A percentile compares a stretch with the other conserved stretches of the same genome.
Evolutionary conservation across 2,329 filamentous ascomycete genomes (phyloP).

Genomic region (Alternaria postmessia): DNA sequence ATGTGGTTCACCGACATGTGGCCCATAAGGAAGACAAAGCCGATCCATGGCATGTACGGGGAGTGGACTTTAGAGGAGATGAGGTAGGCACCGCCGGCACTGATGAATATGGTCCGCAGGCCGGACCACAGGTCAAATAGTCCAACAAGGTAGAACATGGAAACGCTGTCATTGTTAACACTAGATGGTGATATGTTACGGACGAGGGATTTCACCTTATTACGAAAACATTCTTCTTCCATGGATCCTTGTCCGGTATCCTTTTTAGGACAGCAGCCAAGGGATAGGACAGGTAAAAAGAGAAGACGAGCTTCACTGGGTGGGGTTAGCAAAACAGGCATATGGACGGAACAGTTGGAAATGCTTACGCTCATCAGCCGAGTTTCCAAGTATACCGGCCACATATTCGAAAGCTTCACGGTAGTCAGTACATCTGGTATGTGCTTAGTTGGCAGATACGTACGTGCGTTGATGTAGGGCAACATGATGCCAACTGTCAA

Average conservation of each 20-base stretch:
- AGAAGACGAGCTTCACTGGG: slow-evolving; percentile 89
- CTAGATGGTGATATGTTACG: background rate
- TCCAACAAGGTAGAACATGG: slow-evolving; percentile 90
- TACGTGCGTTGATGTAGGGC: slow-evolving; percentile 70
- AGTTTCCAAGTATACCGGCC: slow-evolving; percentile 66
- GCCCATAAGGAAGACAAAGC: slow-evolving; percentile 91
- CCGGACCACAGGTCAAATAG: slow-evolving; percentile 93
- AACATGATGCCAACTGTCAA: slow-evolving; percentile 59
- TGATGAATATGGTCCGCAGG: slow-evolving; percentile 78
- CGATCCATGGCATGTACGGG: slow-evolving; percentile 97
- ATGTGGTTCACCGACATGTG: slow-evolving; percentile 95
- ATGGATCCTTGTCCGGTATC: slow-evolving; percentile 83
- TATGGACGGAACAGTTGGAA: background rate
- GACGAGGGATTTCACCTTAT: slow-evolving; percentile 66
- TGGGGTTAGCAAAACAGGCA: slow-evolving; percentile 18
- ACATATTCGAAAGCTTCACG: slow-evolving; percentile 67
- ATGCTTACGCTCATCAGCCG: slow-evolving; percentile 68
- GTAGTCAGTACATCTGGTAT: background rate
- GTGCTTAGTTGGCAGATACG: slow-evolving; percentile 31
- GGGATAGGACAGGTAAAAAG: slow-evolving; percentile 91
- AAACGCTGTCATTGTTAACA: slow-evolving; percentile 62
- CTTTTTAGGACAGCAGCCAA: slow-evolving; percentile 88
- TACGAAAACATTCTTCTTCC: slow-evolving; percentile 87
- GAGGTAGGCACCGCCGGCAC: slow-evolving; percentile 78
- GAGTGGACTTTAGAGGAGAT: slow-evolving; percentile 86